phyloP scores from a whole-genome alignment of 306 rosid species.

The Prunus mongolica region DNA sequence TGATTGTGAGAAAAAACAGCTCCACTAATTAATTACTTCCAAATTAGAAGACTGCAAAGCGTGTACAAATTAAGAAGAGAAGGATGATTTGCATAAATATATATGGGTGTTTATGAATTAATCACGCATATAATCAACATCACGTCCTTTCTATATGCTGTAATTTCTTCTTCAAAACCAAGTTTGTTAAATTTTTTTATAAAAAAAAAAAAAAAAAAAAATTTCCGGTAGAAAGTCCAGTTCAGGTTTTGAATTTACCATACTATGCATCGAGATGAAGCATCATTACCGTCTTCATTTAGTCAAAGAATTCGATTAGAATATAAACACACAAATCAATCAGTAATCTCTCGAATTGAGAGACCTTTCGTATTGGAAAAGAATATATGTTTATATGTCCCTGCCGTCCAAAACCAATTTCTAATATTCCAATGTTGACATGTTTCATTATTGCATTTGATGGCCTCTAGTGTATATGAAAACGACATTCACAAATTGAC shows the following conservation, averaged over 20 bases:
- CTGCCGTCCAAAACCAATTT: neutral
- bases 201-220: too few relatives aligned
- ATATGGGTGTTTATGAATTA: neutral
- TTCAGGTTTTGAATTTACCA: too few relatives aligned
- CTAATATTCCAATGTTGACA: neutral
- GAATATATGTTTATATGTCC: neutral
- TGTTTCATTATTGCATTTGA: neutral
- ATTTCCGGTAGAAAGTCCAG: too few relatives aligned
- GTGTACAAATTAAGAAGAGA: neutral
- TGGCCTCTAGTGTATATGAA: neutral
- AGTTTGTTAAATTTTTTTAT: too few relatives aligned
- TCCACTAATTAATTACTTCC: neutral
- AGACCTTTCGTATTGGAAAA: neutral
- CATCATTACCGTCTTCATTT: too few relatives aligned
- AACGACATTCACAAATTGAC: neutral
- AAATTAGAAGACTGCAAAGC: neutral
- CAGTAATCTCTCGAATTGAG: neutral
- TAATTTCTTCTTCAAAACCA: too few relatives aligned
- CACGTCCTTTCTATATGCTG: too few relatives aligned
- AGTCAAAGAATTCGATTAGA: neutral
- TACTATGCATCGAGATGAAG: too few relatives aligned
- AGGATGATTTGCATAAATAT: neutral
- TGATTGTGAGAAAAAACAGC: conserved; percentile 7
- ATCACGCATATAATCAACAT: too few relatives aligned
- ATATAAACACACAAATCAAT: neutral